A percentile compares a stretch with the other conserved stretches of the same genome.
Evolutionary conservation across 2,329 filamentous ascomycete species (phyloP).

Genomic region (Beauveria sp.): DNA sequence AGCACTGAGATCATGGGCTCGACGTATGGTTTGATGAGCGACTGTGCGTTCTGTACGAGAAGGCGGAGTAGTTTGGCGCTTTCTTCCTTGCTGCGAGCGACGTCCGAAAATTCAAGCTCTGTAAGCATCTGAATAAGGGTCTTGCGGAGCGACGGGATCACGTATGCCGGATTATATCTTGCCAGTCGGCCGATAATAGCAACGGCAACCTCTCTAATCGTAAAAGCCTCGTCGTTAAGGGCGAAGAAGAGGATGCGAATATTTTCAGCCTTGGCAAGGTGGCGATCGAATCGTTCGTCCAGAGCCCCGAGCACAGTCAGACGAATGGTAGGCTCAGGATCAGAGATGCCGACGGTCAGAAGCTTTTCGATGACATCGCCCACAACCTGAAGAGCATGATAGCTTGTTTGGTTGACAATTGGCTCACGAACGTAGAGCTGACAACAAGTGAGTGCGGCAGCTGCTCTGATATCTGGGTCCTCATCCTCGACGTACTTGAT

Average conservation of each 20-base stretch:
- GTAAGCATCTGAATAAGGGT: constrained; percentile 93
- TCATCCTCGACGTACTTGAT: constrained; percentile 98
- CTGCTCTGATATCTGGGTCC: constrained; percentile 85
- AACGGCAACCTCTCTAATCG: constrained; percentile 89
- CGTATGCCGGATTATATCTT: constrained; percentile 87
- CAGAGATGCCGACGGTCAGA: constrained; percentile 87
- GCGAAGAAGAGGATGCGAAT: constrained; percentile 93
- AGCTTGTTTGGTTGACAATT: constrained; percentile 95
- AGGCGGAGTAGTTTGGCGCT: constrained; percentile 89
- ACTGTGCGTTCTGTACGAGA: constrained; percentile 86
- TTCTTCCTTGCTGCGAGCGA: constrained; percentile 89
- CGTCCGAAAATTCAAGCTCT: constrained; percentile 92
- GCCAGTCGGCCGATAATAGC: constrained; percentile 93
- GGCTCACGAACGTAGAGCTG: constrained; percentile 95
- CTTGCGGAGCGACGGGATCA: constrained; percentile 91
- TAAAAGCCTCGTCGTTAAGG: constrained; percentile 88
- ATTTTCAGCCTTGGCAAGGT: constrained; percentile 96
- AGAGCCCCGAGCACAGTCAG: constrained; percentile 81
- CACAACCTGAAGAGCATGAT: constrained; percentile 93
- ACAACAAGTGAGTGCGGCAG: constrained; percentile 92
- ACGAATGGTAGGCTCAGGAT: constrained; percentile 82
- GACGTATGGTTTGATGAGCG: constrained; percentile 91
- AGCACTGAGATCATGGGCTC: constrained; percentile 93
- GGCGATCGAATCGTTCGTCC: constrained; percentile 88
- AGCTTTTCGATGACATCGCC: constrained; percentile 97